These are phyloP conservation scores for Calonectria hongkongensis DNA, from an alignment of 2,329 filamentous ascomycete species.

Conservation along the genomic window DNA sequence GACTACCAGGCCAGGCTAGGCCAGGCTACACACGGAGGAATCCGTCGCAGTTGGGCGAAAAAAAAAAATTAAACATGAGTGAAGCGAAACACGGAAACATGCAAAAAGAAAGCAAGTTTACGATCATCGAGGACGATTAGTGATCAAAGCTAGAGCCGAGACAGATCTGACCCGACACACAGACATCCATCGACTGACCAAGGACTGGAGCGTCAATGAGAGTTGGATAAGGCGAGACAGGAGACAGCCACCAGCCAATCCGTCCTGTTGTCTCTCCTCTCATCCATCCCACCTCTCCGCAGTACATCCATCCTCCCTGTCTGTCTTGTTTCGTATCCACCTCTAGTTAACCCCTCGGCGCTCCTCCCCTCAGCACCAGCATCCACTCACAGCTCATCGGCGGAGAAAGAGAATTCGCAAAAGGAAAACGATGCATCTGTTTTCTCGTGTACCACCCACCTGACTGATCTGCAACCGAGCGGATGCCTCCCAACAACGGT, in stretches of 20 bases:
- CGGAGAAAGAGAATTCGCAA: conserved; percentile 38
- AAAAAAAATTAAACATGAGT: neutral
- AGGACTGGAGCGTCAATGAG: neutral
- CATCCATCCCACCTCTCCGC: neutral
- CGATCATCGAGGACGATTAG: conserved; percentile 4
- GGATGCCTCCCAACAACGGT: conserved; percentile 50
- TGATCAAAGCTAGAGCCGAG: conserved; percentile 24
- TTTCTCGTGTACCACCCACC: conserved; percentile 52
- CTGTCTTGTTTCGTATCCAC: conserved; percentile 39
- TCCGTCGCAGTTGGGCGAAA: neutral
- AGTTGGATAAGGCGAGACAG: conserved; percentile 26
- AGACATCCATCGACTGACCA: neutral
- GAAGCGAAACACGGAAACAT: neutral
- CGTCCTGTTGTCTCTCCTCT: conserved; percentile 16
- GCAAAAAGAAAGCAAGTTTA: conserved; percentile 1
- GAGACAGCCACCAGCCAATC: conserved; percentile 12
- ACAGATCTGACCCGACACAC: conserved; percentile 17
- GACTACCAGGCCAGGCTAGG: no score
- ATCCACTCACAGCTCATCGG: conserved; percentile 38
- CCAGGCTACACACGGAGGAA: conserved; percentile 18
- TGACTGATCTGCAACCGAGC: conserved; percentile 51
- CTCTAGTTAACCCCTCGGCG: conserved; percentile 17
- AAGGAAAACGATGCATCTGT: conserved; percentile 47
- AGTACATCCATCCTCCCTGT: neutral
- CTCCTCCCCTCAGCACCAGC: conserved; percentile 34